Evolutionary conservation across 352 stramenopile genomes (phyloP).

Genomic region (Bremia lactucae): DNA sequence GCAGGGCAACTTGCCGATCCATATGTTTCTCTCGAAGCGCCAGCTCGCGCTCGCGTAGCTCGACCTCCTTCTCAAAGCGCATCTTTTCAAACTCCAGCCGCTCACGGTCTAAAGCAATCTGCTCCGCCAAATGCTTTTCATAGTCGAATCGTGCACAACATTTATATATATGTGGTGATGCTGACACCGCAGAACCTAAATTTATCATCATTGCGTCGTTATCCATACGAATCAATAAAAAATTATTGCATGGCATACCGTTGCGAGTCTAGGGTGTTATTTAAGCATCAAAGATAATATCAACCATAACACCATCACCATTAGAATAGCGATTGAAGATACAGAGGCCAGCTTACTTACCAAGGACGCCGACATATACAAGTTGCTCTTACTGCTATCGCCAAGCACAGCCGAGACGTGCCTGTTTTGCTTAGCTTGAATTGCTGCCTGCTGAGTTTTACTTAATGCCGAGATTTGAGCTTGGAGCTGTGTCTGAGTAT

Average conservation of each 20-base stretch:
- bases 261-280: slow-evolving; percentile 13
- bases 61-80: slow-evolving; percentile 65
- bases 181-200: slow-evolving; percentile 7
- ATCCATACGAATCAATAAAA: background rate
- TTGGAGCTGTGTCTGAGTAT: slow-evolving; percentile 41
- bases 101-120: slow-evolving; percentile 60
- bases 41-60: slow-evolving; percentile 57
- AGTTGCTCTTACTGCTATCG: slow-evolving; percentile 6
- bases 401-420: slow-evolving; percentile 9
- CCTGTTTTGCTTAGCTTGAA: slow-evolving; percentile 6
- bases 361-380: slow-evolving; percentile 32
- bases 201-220: background rate
- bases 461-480: slow-evolving; percentile 21
- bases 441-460: slow-evolving; percentile 26
- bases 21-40: slow-evolving; percentile 53
- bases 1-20: slow-evolving; percentile 43
- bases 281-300: background rate
- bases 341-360: slow-evolving; percentile 19
- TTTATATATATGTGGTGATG: slow-evolving; percentile 7
- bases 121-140: slow-evolving; percentile 62
- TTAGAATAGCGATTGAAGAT: slow-evolving; percentile 1
- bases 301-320: background rate
- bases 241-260: slow-evolving; percentile 5
- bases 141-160: slow-evolving; percentile 49
- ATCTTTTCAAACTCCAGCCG: slow-evolving; percentile 60